These are phyloP conservation scores for Nakaseomyces nivariensis DNA, from an alignment of 1,139 yeast species.

Conservation along the genomic window DNA sequence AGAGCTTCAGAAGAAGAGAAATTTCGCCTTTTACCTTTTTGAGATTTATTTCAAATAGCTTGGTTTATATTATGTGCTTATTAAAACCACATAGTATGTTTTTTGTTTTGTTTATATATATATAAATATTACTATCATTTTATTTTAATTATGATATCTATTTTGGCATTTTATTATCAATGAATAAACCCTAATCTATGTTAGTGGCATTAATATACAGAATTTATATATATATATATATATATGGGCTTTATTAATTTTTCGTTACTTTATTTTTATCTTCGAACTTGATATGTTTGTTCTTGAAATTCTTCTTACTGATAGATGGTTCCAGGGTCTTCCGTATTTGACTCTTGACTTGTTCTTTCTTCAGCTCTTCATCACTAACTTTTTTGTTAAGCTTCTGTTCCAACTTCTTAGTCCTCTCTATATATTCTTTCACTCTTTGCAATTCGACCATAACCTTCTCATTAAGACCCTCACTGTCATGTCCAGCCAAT, in stretches of 20 bases:
- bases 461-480: constrained; percentile 34
- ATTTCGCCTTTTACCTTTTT: no score
- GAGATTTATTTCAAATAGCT: no score
- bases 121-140: no score
- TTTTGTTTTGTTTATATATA: no score
- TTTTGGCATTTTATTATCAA: no score
- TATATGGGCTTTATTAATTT: not conserved
- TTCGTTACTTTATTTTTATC: constrained; percentile 14
- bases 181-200: no score
- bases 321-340: constrained; percentile 41
- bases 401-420: constrained; percentile 5
- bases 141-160: no score
- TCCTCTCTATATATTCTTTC: constrained; percentile 54
- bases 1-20: no score
- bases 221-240: not conserved
- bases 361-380: constrained; percentile 20
- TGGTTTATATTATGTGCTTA: no score
- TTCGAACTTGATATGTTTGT: constrained; percentile 49
- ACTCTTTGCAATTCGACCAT: constrained; percentile 64
- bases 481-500: constrained; percentile 10
- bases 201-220: no score
- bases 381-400: constrained; percentile 10
- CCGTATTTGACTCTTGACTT: constrained; percentile 4
- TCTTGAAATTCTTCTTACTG: constrained; percentile 46
- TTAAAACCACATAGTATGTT: no score